These are phyloP conservation scores for Mikania micrantha DNA, from an alignment of 129 eudicot genomes.

Conservation along the genomic window DNA sequence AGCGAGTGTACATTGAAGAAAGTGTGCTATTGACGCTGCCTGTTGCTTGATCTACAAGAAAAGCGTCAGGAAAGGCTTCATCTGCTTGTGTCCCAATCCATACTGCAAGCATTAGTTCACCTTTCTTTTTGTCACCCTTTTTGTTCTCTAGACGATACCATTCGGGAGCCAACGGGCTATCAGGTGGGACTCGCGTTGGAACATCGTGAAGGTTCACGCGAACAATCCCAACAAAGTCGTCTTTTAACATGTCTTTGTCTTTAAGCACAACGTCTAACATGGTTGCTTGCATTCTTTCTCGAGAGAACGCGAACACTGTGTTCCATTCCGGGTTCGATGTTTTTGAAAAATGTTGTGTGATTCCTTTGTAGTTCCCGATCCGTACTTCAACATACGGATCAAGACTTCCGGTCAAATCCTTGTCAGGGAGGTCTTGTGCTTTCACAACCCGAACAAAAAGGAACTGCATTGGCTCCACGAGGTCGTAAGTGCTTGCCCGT, in stretches of 20 bases:
- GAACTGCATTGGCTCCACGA: slow-evolving; percentile 82
- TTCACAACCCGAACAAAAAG: slow-evolving; percentile 83
- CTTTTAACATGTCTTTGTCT: slow-evolving; percentile 75
- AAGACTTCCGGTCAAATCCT: slow-evolving; percentile 70
- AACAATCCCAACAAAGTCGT: slow-evolving; percentile 70
- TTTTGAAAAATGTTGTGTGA: slow-evolving; percentile 65
- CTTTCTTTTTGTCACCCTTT: slow-evolving; percentile 57
- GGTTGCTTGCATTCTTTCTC: slow-evolving; percentile 71
- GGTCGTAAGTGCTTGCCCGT: slow-evolving; percentile 66
- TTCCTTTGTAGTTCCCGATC: slow-evolving; percentile 84
- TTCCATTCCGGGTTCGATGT: slow-evolving; percentile 79
- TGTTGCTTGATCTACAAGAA: slow-evolving; percentile 67
- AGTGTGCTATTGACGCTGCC: slow-evolving; percentile 37
- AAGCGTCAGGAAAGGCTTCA: slow-evolving; percentile 89
- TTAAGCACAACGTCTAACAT: slow-evolving; percentile 64
- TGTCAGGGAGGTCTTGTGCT: slow-evolving; percentile 72
- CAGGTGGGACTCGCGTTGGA: slow-evolving; percentile 88
- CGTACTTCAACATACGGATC: slow-evolving; percentile 93
- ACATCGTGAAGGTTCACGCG: slow-evolving; percentile 62
- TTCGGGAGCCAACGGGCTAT: slow-evolving; percentile 92
- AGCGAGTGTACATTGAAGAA: slow-evolving; percentile 45
- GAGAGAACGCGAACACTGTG: slow-evolving; percentile 74
- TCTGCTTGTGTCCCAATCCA: slow-evolving; percentile 98
- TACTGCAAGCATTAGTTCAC: slow-evolving; percentile 91
- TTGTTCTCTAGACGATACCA: slow-evolving; percentile 81